These are phyloP conservation scores for Globisporangium recalcitrans DNA, from an alignment of 352 stramenopile genomes.

Conservation along the genomic window DNA sequence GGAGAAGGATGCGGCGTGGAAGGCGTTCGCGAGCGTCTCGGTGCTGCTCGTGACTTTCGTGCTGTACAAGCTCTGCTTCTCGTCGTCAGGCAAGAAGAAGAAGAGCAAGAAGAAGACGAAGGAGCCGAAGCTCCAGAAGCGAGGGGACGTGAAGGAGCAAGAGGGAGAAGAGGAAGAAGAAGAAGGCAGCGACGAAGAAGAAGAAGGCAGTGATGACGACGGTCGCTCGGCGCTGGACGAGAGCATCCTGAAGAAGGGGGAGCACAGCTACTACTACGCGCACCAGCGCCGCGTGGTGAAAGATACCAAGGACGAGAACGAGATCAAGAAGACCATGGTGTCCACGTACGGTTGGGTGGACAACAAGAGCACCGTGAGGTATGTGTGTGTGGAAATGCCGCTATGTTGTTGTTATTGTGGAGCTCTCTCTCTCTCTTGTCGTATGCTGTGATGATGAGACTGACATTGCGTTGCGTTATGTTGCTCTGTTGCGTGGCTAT, in stretches of 20 bases:
- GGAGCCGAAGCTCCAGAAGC: slow-evolving; percentile 24
- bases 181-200: slow-evolving; percentile 11
- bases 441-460: neutral
- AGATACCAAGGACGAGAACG: slow-evolving; percentile 10
- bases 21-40: slow-evolving; percentile 28
- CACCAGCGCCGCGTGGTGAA: slow-evolving; percentile 39
- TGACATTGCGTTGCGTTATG: neutral
- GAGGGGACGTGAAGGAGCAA: slow-evolving; percentile 14
- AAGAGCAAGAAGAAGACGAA: slow-evolving; percentile 23
- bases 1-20: slow-evolving; percentile 40
- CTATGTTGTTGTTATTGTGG: neutral
- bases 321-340: slow-evolving; percentile 47
- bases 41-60: slow-evolving; percentile 35
- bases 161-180: neutral
- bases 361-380: slow-evolving; percentile 61
- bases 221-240: slow-evolving; percentile 45
- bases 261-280: slow-evolving; percentile 85
- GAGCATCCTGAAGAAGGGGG: slow-evolving; percentile 59
- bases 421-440: neutral
- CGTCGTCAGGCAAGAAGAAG: slow-evolving; percentile 6
- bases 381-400: neutral
- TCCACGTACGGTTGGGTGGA: slow-evolving; percentile 82
- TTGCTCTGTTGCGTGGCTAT: neutral
- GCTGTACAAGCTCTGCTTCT: slow-evolving; percentile 18
- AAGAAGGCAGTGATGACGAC: slow-evolving; percentile 17